Conservation (phyloP, 495 filamentous ascomycete genomes). For the Wilcoxina mikolae region DNA sequence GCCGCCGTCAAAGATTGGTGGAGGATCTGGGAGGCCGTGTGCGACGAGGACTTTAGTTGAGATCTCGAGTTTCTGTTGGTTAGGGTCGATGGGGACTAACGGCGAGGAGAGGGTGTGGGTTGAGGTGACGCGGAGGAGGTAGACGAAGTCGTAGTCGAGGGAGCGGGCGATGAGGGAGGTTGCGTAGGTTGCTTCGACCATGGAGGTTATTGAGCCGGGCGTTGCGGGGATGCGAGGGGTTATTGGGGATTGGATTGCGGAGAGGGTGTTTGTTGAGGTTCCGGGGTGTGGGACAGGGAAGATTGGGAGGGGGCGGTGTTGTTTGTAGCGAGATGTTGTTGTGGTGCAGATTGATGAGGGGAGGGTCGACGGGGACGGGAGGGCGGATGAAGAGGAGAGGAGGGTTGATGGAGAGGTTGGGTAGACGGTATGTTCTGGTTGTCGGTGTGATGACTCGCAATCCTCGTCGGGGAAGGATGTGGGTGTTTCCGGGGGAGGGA, state of each 20-base stretch:
- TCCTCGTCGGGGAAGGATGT: not conserved
- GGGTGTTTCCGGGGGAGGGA: not conserved
- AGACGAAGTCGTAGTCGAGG: conserved; percentile 29
- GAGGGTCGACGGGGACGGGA: not conserved
- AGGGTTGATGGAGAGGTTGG: not conserved
- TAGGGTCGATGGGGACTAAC: not conserved
- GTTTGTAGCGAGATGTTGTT: conserved; percentile 8
- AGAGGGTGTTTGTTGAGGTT: not conserved
- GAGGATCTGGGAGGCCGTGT: conserved; percentile 27
- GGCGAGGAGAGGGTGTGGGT: not conserved
- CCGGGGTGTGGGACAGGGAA: not conserved
- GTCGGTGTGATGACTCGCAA: not conserved
- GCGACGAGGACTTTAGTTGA: conserved; percentile 28
- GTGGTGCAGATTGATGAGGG: not conserved
- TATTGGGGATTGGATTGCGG: conserved; percentile 8
- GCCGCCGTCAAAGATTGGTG: conserved; percentile 25
- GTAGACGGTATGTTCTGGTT: not conserved
- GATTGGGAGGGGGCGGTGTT: conserved; percentile 11
- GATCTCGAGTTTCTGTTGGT: conserved; percentile 10
- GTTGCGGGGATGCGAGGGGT: conserved; percentile 8
- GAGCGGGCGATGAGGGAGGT: conserved; percentile 30
- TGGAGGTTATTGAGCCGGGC: conserved; percentile 21
- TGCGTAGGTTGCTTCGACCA: conserved; percentile 27
- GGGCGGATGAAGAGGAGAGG: not conserved
- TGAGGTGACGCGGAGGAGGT: conserved; percentile 26